Percentiles rank a stretch among this genome's conserved stretches.
Conservation (phyloP, 2,329 filamentous ascomycete species). For the Falciphora oryzae region DNA sequence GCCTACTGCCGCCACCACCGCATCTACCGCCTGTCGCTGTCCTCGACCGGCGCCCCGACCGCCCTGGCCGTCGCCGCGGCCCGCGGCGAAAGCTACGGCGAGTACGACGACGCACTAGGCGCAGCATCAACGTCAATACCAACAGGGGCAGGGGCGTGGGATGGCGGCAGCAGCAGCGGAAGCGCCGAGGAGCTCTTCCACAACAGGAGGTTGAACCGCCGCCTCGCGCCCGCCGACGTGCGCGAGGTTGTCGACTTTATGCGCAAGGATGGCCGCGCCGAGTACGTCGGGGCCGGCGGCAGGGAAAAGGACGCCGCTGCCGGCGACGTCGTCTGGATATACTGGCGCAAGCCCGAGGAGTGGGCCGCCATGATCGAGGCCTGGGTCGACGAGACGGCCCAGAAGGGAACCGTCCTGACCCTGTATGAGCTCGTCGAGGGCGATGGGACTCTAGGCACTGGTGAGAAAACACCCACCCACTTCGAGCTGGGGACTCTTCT, state of each 20-base stretch:
- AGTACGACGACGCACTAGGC: conserved; percentile 18
- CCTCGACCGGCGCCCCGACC: conserved; percentile 26
- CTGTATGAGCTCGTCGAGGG: conserved; percentile 87
- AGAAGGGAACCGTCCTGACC: conserved; percentile 84
- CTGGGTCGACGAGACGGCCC: conserved; percentile 83
- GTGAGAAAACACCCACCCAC: conserved; percentile 30
- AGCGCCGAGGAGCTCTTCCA: conserved; percentile 43
- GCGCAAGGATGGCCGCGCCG: conserved; percentile 53
- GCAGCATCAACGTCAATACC: neutral
- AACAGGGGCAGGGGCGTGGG: no score
- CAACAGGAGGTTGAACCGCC: conserved; percentile 49
- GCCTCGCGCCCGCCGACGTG: conserved; percentile 44
- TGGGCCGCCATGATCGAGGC: conserved; percentile 75
- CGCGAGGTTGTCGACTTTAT: conserved; percentile 55
- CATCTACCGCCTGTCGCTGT: conserved; percentile 67
- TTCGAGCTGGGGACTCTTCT: no score
- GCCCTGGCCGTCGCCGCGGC: conserved; percentile 38
- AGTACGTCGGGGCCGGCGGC: conserved; percentile 49
- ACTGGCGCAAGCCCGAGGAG: conserved; percentile 82
- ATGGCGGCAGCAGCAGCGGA: neutral
- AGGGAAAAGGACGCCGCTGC: conserved; percentile 27
- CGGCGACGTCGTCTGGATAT: conserved; percentile 63
- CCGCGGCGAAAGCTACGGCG: conserved; percentile 10
- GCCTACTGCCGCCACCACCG: conserved; percentile 75
- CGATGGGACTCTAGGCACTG: conserved; percentile 67